phyloP scores from a whole-genome alignment of 1,284 basidiomycete species.

The Ustilago trichophora region DNA sequence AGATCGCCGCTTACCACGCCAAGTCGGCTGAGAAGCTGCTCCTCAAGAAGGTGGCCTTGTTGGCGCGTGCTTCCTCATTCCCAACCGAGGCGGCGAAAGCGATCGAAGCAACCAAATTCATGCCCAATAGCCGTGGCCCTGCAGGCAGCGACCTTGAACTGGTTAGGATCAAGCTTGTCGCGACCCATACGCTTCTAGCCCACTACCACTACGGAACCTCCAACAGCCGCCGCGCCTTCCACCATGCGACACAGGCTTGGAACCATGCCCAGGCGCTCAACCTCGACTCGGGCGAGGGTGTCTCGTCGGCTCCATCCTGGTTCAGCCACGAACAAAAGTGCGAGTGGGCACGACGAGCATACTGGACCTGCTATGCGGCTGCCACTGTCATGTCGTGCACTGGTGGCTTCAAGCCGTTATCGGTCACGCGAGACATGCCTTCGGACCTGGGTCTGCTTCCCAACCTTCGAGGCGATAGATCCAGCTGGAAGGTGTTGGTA shows the following conservation, averaged over 20 bases:
- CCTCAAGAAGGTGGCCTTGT: slow-evolving; percentile 35
- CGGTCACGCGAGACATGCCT: slow-evolving; percentile 39
- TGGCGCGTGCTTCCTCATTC: slow-evolving; percentile 38
- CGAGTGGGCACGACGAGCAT: slow-evolving; percentile 57
- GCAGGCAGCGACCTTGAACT: slow-evolving; percentile 45
- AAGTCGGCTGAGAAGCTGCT: slow-evolving; percentile 53
- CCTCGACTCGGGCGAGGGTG: slow-evolving; percentile 28
- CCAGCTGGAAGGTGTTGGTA: slow-evolving; percentile 54
- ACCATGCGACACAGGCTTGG: slow-evolving; percentile 56
- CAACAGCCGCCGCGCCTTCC: slow-evolving; percentile 44
- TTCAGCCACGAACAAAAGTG: slow-evolving; percentile 53
- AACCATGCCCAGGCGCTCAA: slow-evolving; percentile 48
- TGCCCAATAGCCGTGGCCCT: slow-evolving; percentile 19
- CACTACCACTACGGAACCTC: slow-evolving; percentile 57
- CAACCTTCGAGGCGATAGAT: slow-evolving; percentile 38
- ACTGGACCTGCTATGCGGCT: slow-evolving; percentile 53
- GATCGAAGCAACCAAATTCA: slow-evolving; percentile 20
- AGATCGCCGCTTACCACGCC: slow-evolving; percentile 54
- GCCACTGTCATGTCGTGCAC: slow-evolving; percentile 56
- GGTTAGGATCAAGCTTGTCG: slow-evolving; percentile 53
- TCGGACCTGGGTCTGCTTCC: slow-evolving; percentile 53
- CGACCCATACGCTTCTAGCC: slow-evolving; percentile 52
- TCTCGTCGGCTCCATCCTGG: slow-evolving; percentile 24
- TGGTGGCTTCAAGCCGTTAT: slow-evolving; percentile 54
- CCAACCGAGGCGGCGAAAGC: slow-evolving; percentile 26